phyloP scores from a whole-genome alignment of 768 basidiomycete genomes.

The Rhizopogon vinicolor region DNA sequence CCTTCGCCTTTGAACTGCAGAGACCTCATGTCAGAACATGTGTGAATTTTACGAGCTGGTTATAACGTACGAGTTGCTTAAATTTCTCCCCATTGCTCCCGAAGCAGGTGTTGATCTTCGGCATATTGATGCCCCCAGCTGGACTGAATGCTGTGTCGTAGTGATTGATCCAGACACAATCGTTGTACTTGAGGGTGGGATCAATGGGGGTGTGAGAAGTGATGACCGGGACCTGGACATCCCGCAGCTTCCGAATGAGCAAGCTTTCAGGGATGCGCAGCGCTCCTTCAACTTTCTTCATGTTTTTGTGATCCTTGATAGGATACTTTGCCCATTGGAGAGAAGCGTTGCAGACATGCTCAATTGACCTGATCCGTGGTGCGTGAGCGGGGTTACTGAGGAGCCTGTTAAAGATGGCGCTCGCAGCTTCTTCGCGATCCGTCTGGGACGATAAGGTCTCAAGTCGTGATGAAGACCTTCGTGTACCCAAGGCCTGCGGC shows the following conservation, averaged over 20 bases:
- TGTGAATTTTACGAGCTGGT: neutral
- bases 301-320: slow-evolving; percentile 30
- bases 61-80: slow-evolving; percentile 69
- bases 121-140: slow-evolving; percentile 77
- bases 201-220: slow-evolving; percentile 72
- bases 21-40: neutral
- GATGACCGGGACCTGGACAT: slow-evolving; percentile 77
- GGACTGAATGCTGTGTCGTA: slow-evolving; percentile 57
- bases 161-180: slow-evolving; percentile 62
- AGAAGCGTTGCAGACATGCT: slow-evolving; percentile 59
- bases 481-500: slow-evolving; percentile 15
- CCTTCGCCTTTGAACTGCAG: slow-evolving; percentile 87
- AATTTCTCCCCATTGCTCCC: slow-evolving; percentile 63
- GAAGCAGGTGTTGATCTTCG: slow-evolving; percentile 74
- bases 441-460: slow-evolving; percentile 40
- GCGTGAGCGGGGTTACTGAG: slow-evolving; percentile 33
- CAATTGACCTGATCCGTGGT: slow-evolving; percentile 46
- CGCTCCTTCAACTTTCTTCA: slow-evolving; percentile 21
- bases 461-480: slow-evolving; percentile 45
- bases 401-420: slow-evolving; percentile 53
- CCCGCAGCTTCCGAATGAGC: slow-evolving; percentile 42
- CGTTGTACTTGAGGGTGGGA: slow-evolving; percentile 58
- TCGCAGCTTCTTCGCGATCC: slow-evolving; percentile 64
- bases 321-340: slow-evolving; percentile 70
- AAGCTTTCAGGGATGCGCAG: slow-evolving; percentile 41